Evolutionary conservation across 2,329 filamentous ascomycete genomes (phyloP).

Genomic region (Neonectria faginata): DNA sequence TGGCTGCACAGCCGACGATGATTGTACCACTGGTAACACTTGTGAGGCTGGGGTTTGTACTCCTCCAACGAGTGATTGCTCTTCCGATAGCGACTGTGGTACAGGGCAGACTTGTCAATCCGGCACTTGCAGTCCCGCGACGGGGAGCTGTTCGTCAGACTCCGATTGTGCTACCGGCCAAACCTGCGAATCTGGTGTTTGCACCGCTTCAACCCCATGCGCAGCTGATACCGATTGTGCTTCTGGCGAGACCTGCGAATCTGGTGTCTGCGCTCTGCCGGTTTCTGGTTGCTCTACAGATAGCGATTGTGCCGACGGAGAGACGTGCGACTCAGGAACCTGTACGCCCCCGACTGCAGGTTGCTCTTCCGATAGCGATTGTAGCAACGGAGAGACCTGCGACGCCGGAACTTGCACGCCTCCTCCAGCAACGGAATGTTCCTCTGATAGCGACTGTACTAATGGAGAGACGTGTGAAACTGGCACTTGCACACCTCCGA

Average conservation of each 20-base stretch:
- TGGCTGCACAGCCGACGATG: background rate
- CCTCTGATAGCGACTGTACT: background rate
- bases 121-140: slow-evolving; percentile 1
- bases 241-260: slow-evolving; percentile 2
- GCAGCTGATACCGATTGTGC: slow-evolving; percentile 2
- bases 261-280: background rate
- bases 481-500: background rate
- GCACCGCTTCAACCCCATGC: slow-evolving; percentile 1
- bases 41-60: background rate
- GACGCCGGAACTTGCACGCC: background rate
- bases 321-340: slow-evolving; percentile 3
- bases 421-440: background rate
- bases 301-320: background rate
- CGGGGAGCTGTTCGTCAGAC: background rate
- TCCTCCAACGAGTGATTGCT: background rate
- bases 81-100: background rate
- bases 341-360: background rate
- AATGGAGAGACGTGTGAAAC: background rate
- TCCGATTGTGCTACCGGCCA: slow-evolving; percentile 14
- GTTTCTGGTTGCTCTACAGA: background rate
- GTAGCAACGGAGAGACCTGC: background rate
- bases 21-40: slow-evolving; percentile 12
- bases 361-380: background rate
- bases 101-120: slow-evolving; percentile 5
- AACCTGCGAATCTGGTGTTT: slow-evolving; percentile 11